These are phyloP conservation scores for Microbotryomycetes sp. DNA, from an alignment of 1,284 basidiomycete species.

Conservation along the genomic window DNA sequence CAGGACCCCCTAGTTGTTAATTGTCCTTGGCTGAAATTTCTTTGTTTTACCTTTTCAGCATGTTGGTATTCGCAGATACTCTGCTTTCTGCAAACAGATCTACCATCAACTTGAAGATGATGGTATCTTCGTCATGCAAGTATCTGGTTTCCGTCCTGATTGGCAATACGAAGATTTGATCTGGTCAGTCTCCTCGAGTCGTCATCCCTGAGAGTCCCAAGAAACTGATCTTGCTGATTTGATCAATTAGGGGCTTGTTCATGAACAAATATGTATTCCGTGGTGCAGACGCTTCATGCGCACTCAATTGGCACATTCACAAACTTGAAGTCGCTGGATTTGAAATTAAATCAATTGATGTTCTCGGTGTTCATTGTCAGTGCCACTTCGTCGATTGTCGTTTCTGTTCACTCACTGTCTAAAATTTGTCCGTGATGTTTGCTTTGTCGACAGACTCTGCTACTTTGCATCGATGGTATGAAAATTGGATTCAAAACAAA, in stretches of 20 bases:
- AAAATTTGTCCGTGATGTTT: background rate
- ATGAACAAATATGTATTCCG: slow-evolving; percentile 72
- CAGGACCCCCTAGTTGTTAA: background rate
- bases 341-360: slow-evolving; percentile 93
- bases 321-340: slow-evolving; percentile 84
- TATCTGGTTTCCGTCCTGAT: slow-evolving; percentile 82
- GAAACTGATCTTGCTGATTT: slow-evolving; percentile 3
- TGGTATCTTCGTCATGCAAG: slow-evolving; percentile 90
- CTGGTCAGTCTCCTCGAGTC: slow-evolving; percentile 56
- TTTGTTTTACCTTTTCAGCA: slow-evolving; percentile 50
- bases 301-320: slow-evolving; percentile 88
- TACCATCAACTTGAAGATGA: slow-evolving; percentile 93
- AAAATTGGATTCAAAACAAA: slow-evolving; percentile 61
- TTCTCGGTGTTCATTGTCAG: slow-evolving; percentile 54
- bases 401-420: background rate
- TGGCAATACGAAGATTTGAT: slow-evolving; percentile 99
- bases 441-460: slow-evolving; percentile 56
- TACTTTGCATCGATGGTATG: slow-evolving; percentile 89
- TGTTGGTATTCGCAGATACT: slow-evolving; percentile 91
- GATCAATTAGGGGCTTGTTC: slow-evolving; percentile 61
- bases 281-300: slow-evolving; percentile 91
- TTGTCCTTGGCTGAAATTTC: slow-evolving; percentile 13
- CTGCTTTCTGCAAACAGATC: slow-evolving; percentile 79
- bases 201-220: background rate
- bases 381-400: background rate